These are phyloP conservation scores for Eimeria falciformis DNA, from an alignment of 169 alveolate species.

Conservation along the genomic window DNA sequence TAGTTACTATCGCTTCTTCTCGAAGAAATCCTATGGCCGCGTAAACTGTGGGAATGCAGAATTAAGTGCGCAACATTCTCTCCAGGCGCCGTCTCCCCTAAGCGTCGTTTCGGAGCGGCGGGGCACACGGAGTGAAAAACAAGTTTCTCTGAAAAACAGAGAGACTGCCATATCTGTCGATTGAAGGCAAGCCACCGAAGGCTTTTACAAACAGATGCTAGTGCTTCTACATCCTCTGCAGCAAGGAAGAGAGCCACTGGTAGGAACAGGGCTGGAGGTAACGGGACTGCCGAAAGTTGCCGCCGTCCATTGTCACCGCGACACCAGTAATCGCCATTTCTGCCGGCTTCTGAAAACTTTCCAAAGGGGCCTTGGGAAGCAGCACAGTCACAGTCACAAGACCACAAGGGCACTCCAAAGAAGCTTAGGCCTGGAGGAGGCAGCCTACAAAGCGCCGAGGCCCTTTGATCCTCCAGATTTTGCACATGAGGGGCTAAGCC, in stretches of 20 bases:
- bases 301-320: neutral
- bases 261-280: conserved; percentile 53
- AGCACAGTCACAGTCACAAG: conserved; percentile 28
- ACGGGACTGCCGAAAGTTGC: conserved; percentile 25
- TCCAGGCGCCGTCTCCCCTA: too few species aligned
- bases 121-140: neutral
- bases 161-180: conserved; percentile 48
- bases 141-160: conserved; percentile 39
- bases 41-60: too few species aligned
- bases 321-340: neutral
- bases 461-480: neutral
- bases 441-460: neutral
- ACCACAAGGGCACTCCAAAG: conserved; percentile 62
- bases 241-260: conserved; percentile 59
- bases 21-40: too few species aligned
- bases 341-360: neutral
- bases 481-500: conserved; percentile 1
- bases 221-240: conserved; percentile 70
- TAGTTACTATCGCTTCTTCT: too few species aligned
- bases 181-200: conserved; percentile 61
- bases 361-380: neutral
- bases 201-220: conserved; percentile 60
- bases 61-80: too few species aligned
- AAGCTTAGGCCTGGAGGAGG: conserved; percentile 10
- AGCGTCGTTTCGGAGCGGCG: neutral